Conservation (phyloP, 192 early-diverging fungal species). For the Irineochytrium annulatum region DNA sequence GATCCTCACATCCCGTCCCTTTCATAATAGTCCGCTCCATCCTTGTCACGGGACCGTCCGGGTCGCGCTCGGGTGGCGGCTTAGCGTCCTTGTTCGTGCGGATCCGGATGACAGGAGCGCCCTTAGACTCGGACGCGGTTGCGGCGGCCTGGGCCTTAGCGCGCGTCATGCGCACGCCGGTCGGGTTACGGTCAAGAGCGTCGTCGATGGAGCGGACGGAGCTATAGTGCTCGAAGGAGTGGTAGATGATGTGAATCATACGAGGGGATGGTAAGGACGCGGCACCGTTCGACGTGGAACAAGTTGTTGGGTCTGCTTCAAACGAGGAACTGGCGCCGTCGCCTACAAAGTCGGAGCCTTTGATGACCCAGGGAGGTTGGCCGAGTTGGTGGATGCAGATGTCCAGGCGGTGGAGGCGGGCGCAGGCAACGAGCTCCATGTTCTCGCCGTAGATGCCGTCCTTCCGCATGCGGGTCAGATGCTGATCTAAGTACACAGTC, state of each 20-base stretch:
- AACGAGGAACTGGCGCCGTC: constrained; percentile 11
- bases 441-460: constrained; percentile 34
- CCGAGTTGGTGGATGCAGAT: constrained; percentile 38
- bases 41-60: not conserved
- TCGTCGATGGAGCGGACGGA: constrained; percentile 3
- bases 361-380: constrained; percentile 26
- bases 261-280: not conserved
- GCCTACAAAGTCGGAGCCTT: constrained; percentile 1
- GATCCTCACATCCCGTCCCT: not conserved
- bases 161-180: not conserved
- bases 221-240: constrained; percentile 30
- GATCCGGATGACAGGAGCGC: not conserved
- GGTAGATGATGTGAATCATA: constrained; percentile 32
- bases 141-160: not conserved
- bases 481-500: constrained; percentile 22
- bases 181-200: not conserved
- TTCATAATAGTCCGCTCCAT: not conserved
- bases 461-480: constrained; percentile 27
- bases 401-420: constrained; percentile 13
- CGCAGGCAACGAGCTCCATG: constrained; percentile 39
- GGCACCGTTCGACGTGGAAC: not conserved
- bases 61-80: not conserved
- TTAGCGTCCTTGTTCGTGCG: not conserved
- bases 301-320: no score
- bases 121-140: no score